Percentiles rank a stretch among this genome's conserved stretches.
Evolutionary conservation across 1,139 yeast genomes (phyloP).

Genomic region (Geotrichum fermentans): DNA sequence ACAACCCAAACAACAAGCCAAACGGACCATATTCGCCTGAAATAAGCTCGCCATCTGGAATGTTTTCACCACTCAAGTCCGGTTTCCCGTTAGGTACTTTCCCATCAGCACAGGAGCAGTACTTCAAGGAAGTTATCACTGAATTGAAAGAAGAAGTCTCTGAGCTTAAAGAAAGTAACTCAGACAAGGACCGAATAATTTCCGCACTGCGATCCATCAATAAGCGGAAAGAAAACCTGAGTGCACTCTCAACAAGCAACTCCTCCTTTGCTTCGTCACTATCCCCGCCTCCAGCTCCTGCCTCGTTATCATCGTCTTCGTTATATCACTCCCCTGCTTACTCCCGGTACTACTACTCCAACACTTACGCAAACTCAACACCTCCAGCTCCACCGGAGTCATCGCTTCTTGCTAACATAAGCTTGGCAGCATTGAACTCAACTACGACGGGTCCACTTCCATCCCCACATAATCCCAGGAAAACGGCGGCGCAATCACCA

Average conservation of each 20-base stretch:
- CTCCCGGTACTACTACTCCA: constrained; percentile 6
- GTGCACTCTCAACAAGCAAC: constrained; percentile 8
- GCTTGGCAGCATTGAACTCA: too few species aligned
- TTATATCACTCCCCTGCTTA: constrained; percentile 1
- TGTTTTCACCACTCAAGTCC: constrained; percentile 4
- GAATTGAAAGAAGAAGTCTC: constrained; percentile 68
- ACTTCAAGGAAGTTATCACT: constrained; percentile 38
- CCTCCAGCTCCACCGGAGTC: not conserved
- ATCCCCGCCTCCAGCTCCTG: not conserved
- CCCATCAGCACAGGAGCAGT: constrained; percentile 17
- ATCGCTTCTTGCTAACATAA: too few species aligned
- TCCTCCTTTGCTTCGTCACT: not conserved
- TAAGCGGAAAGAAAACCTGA: constrained; percentile 21
- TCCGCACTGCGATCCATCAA: constrained; percentile 47
- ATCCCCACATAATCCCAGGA: too few species aligned
- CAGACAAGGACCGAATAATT: constrained; percentile 71
- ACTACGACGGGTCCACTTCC: too few species aligned
- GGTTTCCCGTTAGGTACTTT: not conserved
- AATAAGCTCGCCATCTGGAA: not conserved
- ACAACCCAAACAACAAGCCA: not conserved
- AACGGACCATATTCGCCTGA: not conserved
- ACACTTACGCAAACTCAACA: not conserved
- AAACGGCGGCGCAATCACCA: too few species aligned
- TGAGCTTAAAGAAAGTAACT: constrained; percentile 56
- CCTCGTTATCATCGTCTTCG: not conserved